Base-by-base conservation (phyloP, 352 stramenopile genomes). In the Aphanomyces cochlioides region DNA sequence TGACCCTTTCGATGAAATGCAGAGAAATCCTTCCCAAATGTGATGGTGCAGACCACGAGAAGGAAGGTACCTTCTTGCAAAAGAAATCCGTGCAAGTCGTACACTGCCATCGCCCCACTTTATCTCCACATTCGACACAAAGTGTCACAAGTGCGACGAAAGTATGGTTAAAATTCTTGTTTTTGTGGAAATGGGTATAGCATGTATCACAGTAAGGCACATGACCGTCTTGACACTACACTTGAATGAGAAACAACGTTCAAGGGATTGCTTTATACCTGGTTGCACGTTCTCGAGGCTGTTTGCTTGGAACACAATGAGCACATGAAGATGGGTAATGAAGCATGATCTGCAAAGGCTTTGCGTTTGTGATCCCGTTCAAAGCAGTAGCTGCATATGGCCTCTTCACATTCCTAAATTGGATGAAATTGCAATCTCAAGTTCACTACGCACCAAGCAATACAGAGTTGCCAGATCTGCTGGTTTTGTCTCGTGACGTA, bases 1-100 rank as follows among this genome's bases (percentile, higher is more conserved):
- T 70, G 64, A 8, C 64, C 64, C 36, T 70, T 70, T 34, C 64
- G 64, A 40, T 70, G 64, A 63, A 70, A 70, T 5, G 7, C 61
- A 47, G 64, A 70, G 45, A 63, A 70, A 50, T 50, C 59, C 53
- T 61, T 45, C 19, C 17, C 8, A 8, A 19, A 58, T 8, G 50
- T 19, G 21, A 28, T 36, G 50, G 36, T 8, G 21, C 8, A 8
- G 7, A 58, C 8, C 15, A 28, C 8, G 36, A 7, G 50, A 58
- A 58, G 19, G 50, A 36, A 36, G 15, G 19, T 41, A 39, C 54
- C 54, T 70, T 70, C 48, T 70, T 70, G 54, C 64, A 70, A 47
- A 61, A 70, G 17, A 63, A 21, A 43, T 70, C 64, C n/a, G 34
- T 70, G 47, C 64, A 70, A 15, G 53, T 56, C 3, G 48, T 50